Conservation (phyloP, 257 asterid genomes). For the Capsicum rhomboideum region DNA sequence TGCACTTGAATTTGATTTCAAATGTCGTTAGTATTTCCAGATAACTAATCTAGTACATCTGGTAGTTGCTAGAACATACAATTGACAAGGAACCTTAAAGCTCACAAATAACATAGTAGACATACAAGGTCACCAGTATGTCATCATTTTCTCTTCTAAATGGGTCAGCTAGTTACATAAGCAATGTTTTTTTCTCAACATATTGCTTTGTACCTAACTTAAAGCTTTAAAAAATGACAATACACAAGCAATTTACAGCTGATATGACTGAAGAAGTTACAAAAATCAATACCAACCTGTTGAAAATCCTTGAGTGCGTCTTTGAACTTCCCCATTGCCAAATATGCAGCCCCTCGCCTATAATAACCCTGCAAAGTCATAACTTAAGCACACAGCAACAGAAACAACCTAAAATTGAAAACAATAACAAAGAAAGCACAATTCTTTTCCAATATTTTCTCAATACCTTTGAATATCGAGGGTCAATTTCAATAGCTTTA, state of each 20-base stretch:
- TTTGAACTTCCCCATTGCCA: constrained; percentile 95
- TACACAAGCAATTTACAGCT: not conserved
- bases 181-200: not conserved
- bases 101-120: not conserved
- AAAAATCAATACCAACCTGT: constrained; percentile 30
- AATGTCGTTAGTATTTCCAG: not conserved
- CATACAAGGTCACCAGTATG: not conserved
- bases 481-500: constrained; percentile 74
- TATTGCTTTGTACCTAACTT: not conserved
- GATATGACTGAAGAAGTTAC: not conserved
- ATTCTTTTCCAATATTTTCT: not conserved
- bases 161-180: not conserved
- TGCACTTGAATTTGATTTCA: not conserved
- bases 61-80: not conserved
- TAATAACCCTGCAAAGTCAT: constrained; percentile 65
- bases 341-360: constrained; percentile 89
- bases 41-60: not conserved
- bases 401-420: not conserved
- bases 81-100: not conserved
- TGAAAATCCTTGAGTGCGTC: constrained; percentile 94
- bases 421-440: not conserved
- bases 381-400: not conserved
- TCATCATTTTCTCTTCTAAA: not conserved
- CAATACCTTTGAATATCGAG: constrained; percentile 80
- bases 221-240: not conserved